Conservation (phyloP, 495 filamentous ascomycete genomes). For the Ramalina peruviana region DNA sequence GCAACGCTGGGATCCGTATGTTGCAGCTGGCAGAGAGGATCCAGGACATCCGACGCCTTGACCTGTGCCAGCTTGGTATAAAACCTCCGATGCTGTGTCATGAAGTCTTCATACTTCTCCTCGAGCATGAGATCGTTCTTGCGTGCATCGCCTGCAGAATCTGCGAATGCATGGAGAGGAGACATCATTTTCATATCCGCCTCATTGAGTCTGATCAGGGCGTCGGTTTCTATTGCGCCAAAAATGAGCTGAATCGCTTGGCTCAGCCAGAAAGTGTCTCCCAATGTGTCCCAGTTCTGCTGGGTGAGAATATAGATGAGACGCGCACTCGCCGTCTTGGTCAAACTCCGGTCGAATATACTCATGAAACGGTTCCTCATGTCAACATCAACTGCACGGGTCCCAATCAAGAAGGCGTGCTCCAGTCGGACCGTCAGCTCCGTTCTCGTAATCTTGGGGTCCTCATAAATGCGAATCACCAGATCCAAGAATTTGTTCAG, state of each 20-base stretch:
- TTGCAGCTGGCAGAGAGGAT: constrained; percentile 87
- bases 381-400: constrained; percentile 83
- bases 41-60: constrained; percentile 71
- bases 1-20: constrained; percentile 70
- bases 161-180: constrained; percentile 49
- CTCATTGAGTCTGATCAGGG: constrained; percentile 53
- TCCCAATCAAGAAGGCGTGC: constrained; percentile 93
- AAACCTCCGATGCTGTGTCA: constrained; percentile 68
- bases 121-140: constrained; percentile 64
- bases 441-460: constrained; percentile 83
- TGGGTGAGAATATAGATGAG: constrained; percentile 74
- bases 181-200: constrained; percentile 73
- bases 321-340: constrained; percentile 70
- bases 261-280: constrained; percentile 89
- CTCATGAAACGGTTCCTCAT: constrained; percentile 93
- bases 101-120: constrained; percentile 64
- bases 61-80: constrained; percentile 68
- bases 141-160: constrained; percentile 53
- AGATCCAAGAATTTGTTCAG: constrained; percentile 86
- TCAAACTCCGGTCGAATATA: constrained; percentile 86
- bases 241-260: constrained; percentile 87
- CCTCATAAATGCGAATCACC: constrained; percentile 94
- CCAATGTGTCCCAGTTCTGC: constrained; percentile 96
- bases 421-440: constrained; percentile 94
- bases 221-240: constrained; percentile 77